These are phyloP conservation scores for Coniosporium tulheliwenetii DNA, from an alignment of 2,329 filamentous ascomycete species.

Conservation along the genomic window DNA sequence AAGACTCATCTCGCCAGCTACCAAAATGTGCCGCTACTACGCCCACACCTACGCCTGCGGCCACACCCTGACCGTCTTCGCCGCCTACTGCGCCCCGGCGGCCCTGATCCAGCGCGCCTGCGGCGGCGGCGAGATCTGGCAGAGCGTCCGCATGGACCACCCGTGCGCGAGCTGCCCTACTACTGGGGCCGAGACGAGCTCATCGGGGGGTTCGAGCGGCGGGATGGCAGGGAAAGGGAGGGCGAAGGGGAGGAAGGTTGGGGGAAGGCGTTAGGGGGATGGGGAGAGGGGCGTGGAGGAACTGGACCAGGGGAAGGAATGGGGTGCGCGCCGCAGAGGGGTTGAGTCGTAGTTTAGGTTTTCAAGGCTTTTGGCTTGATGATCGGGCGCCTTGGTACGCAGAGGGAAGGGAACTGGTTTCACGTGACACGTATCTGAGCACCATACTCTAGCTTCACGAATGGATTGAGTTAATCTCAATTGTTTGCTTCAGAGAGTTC, in stretches of 20 bases:
- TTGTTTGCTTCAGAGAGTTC: no score
- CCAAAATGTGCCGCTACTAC: constrained; percentile 35
- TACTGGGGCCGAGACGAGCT: neutral
- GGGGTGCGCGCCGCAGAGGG: no score
- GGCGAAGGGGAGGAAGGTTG: neutral
- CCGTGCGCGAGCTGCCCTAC: constrained; percentile 13
- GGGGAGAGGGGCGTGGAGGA: neutral
- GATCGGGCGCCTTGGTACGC: no score
- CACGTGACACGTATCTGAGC: no score
- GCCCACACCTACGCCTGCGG: constrained; percentile 29
- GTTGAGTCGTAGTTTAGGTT: no score
- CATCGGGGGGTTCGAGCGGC: neutral
- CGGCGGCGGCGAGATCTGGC: constrained; percentile 17
- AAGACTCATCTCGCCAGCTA: no score
- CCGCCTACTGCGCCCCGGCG: constrained; percentile 15
- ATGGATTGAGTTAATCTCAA: no score
- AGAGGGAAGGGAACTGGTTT: no score
- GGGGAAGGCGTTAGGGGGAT: neutral
- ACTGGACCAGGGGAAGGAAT: no score
- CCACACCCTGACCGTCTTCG: constrained; percentile 24
- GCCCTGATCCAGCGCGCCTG: constrained; percentile 17
- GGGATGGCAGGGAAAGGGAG: neutral
- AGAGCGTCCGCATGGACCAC: constrained; percentile 18
- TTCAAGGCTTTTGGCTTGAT: no score
- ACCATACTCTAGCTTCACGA: no score